These are phyloP conservation scores for Dendrobium officinale DNA, from an alignment of 106 monocot species.

Conservation along the genomic window DNA sequence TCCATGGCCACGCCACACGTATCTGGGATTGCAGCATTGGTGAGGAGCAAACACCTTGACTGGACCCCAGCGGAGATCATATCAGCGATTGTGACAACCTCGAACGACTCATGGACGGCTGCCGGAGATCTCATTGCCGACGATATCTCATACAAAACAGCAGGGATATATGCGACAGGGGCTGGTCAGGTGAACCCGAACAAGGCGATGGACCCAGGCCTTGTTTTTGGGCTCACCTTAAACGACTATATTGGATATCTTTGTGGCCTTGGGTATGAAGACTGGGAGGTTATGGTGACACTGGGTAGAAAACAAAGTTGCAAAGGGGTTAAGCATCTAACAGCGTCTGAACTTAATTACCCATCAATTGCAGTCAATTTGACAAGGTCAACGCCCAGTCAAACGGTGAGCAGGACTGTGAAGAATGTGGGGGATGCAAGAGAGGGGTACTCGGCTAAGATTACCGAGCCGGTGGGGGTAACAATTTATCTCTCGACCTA, in stretches of 20 bases:
- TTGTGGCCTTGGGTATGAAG: slow-evolving; percentile 10
- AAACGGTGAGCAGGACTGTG: not conserved
- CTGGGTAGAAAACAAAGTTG: not conserved
- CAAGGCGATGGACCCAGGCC: slow-evolving; percentile 33
- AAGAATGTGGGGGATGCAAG: not conserved
- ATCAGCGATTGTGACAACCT: not conserved
- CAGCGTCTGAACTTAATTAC: slow-evolving; percentile 12
- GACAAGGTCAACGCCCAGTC: not conserved
- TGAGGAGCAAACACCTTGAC: not conserved
- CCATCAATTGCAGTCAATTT: slow-evolving; percentile 9
- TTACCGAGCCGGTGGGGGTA: not conserved
- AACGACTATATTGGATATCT: slow-evolving; percentile 3
- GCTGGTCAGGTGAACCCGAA: slow-evolving; percentile 33
- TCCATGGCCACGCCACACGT: slow-evolving; percentile 21
- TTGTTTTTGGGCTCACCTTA: not conserved
- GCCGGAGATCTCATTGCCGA: not conserved
- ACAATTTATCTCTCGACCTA: not conserved
- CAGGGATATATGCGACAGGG: not conserved
- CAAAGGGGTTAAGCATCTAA: not conserved
- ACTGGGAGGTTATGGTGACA: not conserved
- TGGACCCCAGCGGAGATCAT: slow-evolving; percentile 4
- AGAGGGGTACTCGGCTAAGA: not conserved
- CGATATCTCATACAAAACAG: not conserved
- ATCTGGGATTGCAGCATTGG: not conserved
- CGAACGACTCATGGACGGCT: not conserved